Base-by-base conservation (phyloP, 345 rosid genomes). In the Trapa incisa region DNA sequence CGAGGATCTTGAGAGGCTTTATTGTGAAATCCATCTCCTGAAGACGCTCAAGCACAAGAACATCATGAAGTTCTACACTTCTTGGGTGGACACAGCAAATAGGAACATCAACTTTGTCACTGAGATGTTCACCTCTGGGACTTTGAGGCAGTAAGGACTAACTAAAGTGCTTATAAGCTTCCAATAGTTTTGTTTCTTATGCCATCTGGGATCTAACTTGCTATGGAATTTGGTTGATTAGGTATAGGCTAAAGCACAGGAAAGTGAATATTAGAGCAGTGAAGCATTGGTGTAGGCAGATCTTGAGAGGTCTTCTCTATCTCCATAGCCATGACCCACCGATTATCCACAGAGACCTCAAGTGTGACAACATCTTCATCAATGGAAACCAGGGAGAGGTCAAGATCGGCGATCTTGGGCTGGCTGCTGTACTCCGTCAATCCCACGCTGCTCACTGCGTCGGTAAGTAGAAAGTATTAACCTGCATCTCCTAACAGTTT, bases 381-480 rank as follows among this genome's bases (percentile, higher is more conserved):
- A 92, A 92, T 73, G 98, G 98, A 1, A 92, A 89, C 78, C 98
- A 89, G 81, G 98, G 98, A 60, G 96, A 89, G 73, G 95, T 92
- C 65, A 92, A 92, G 87, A 89, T 92, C 17, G 98, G 98, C 1
- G 98, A 92, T 88, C 98, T 92, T 37, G 97, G 98, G 48, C 89
- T 90, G 4, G 98, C 98, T 35, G 98, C 97, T 37, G 81, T 88
- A 52, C 94, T 90, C 58, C 78, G 82, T 41, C 82, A 90, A 75
- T 77, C 98, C 2, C 97, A 90, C 17, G 92, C 96, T 73, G 98
- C 83, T 80, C 96, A 84, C 47, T 90, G 97, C 78, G 98, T 93
- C 33, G 98, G 97, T 90, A 90, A 70, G 87, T 29, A 1, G 16
- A 32, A 37, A 48, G 9, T 39, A 32, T 43, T 39, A 5, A 0